Conservation (phyloP, 805 yeast genomes). For the Zygosaccharomyces lentus region DNA sequence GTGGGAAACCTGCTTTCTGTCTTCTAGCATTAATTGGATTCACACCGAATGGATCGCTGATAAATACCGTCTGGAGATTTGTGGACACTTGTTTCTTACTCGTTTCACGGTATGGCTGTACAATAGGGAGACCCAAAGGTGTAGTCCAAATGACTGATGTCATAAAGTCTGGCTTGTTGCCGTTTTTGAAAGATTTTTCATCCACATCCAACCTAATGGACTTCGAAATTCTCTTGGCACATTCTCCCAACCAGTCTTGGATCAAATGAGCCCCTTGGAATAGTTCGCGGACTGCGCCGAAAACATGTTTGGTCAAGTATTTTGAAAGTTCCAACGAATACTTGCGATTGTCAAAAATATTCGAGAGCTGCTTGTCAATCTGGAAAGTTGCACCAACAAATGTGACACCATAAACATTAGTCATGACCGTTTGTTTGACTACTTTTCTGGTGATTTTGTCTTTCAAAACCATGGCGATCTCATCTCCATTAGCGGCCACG, state of each 20-base stretch:
- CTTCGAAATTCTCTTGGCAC: slow-evolving; percentile 75
- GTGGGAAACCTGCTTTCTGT: slow-evolving; percentile 92
- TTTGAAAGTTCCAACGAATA: slow-evolving; percentile 47
- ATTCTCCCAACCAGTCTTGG: slow-evolving; percentile 92
- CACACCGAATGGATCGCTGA: slow-evolving; percentile 81
- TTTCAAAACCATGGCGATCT: slow-evolving; percentile 46
- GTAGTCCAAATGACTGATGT: slow-evolving; percentile 97
- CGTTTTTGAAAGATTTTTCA: slow-evolving; percentile 38
- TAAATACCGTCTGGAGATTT: slow-evolving; percentile 79
- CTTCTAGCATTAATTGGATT: slow-evolving; percentile 82
- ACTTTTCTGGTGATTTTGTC: slow-evolving; percentile 77
- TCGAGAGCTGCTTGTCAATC: slow-evolving; percentile 70
- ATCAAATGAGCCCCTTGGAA: slow-evolving; percentile 90
- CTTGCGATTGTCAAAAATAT: slow-evolving; percentile 47
- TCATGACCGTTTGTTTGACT: slow-evolving; percentile 97
- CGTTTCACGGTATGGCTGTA: slow-evolving; percentile 85
- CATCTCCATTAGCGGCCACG: slow-evolving; percentile 52
- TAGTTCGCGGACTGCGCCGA: slow-evolving; percentile 76
- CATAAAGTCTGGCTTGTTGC: slow-evolving; percentile 59
- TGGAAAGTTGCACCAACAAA: slow-evolving; percentile 89
- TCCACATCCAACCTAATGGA: slow-evolving; percentile 67
- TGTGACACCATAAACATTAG: slow-evolving; percentile 96
- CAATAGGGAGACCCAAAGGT: slow-evolving; percentile 91
- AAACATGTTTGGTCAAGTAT: slow-evolving; percentile 73
- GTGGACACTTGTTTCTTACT: slow-evolving; percentile 68